Base-by-base conservation (phyloP, 495 filamentous ascomycete species). In the Pyrenula aspistea region DNA sequence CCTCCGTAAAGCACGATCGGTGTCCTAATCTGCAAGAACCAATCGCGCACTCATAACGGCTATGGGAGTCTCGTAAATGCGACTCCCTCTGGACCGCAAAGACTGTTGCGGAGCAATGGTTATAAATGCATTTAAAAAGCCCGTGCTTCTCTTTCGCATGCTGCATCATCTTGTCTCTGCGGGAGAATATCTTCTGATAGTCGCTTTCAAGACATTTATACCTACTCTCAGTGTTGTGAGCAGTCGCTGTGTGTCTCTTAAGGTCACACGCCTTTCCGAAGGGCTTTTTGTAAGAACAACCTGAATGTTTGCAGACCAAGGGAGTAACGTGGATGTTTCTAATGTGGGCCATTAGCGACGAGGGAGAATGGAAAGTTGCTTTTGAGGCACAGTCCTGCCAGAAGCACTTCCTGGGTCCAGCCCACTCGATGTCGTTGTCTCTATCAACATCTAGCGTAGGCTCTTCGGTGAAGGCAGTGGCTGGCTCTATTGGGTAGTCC, bases 301-400 rank as follows among this genome's bases (percentile, higher is more conserved):
- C 21, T 24, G 2, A 23, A 22, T 54, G 21, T 24, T 8, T 54
- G 52, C 52, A 54, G 21, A 54, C 21, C 21, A 54, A 24, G 24
- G 52, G 52, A 54, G 21, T 54, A 12, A 55, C 55, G 2, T 57
- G 55, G 0, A 55, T 57, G 2, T 57, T 53, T 54, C 20, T 23
- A 12, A 57, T 53, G 55, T 57, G 55, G 12, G 49, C 49, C 55
- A 21, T 57, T 0, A 57, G 55, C 22, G 19, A 55, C 11, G 55
- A 21, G n/a, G 12, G n/a, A 53, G 51, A 54, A 53, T 24, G 42
- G 48, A 57, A 57, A 10, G 0, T 57, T 54, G 55, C 42, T 25
- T 23, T 55, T 48, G 55, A 57, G 55, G 55, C 20, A 53, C 55
- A 57, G 42, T 53, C 55, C 24, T 12, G 24, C 55, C 47, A 55